Conservation (phyloP, 2,329 filamentous ascomycete genomes). For the Neospermospora avenae region DNA sequence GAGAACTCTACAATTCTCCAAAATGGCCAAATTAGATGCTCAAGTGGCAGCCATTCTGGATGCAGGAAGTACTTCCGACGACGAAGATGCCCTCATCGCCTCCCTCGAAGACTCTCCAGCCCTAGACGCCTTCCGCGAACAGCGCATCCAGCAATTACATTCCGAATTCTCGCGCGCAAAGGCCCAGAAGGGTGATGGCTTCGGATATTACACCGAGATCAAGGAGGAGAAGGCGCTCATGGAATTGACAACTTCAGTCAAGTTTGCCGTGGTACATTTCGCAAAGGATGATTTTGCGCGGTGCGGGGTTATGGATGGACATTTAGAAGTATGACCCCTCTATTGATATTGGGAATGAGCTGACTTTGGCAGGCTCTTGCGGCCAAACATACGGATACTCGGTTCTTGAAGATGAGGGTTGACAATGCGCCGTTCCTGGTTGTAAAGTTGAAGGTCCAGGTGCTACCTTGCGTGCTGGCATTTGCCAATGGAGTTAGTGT, state of each 20-base stretch:
- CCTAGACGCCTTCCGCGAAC: slow-evolving; percentile 53
- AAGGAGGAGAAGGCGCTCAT: slow-evolving; percentile 56
- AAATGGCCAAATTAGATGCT: slow-evolving; percentile 46
- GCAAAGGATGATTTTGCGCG: slow-evolving; percentile 41
- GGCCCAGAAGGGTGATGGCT: slow-evolving; percentile 46
- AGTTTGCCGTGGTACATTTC: slow-evolving; percentile 41
- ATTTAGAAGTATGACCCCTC: slow-evolving; percentile 34
- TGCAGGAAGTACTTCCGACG: slow-evolving; percentile 40
- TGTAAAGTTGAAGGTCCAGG: slow-evolving; percentile 53
- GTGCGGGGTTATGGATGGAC: slow-evolving; percentile 41
- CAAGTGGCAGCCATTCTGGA: slow-evolving; percentile 49
- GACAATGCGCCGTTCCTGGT: slow-evolving; percentile 59
- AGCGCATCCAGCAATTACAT: slow-evolving; percentile 55
- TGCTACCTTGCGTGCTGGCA: slow-evolving; percentile 55
- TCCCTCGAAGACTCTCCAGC: slow-evolving; percentile 51
- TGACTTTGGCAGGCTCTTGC: slow-evolving; percentile 42
- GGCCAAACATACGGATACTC: slow-evolving; percentile 54
- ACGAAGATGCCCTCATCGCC: slow-evolving; percentile 57
- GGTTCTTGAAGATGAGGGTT: slow-evolving; percentile 56
- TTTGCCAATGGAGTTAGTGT: slow-evolving; percentile 53
- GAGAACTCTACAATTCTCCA: slow-evolving; percentile 6
- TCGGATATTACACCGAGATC: slow-evolving; percentile 53
- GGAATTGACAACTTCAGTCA: slow-evolving; percentile 41
- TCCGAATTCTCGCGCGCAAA: slow-evolving; percentile 51
- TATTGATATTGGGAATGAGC: not conserved